Base-by-base conservation (phyloP, 352 stramenopile species). In the Pythium guiyangense region DNA sequence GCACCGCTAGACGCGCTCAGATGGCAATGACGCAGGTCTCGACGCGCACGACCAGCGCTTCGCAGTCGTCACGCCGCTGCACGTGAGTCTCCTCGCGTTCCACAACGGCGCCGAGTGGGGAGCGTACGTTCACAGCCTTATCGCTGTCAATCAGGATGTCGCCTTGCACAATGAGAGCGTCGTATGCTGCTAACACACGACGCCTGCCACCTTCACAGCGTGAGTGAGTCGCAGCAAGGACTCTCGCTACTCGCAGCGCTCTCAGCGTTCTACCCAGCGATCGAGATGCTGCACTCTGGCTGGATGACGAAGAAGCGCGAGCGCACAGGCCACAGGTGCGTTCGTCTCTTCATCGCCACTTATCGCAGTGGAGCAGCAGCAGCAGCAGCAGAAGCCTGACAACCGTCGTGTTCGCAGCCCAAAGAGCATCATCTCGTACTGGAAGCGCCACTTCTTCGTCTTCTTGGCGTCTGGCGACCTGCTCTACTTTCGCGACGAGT, bases 341-440 rank as follows among this genome's bases (percentile, higher is more conserved):
- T 48, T 25, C n/a, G n/a, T 14, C 12, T 31, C 2, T n/a, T n/a
- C 31, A 35, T 35, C 3, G 31, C 31, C 6, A 52, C 18, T 34
- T 9, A n/a, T 46, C 14, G 17, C 12, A 17, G n/a, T 54, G 4
- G 18, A 12, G 26, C 12, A 20, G 12, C 0, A n/a, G n/a, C n/a
- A n/a, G n/a, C n/a, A n/a, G n/a, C n/a, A n/a, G n/a, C n/a, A n/a
- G n/a, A n/a, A n/a, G 31, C 26, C 3, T 49, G 15, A 49, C 49
- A 10, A 25, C 27, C 12, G 31, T 34, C 1, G 12, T 11, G 4
- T 45, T 18, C 9, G 9, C 50, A 74, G 72, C 26, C 63, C 81
- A 1, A 87, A 81, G 66, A 88, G 77, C 37, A 90, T 92, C 49
- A 92, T 92, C 57, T 87, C 83, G 49, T 90, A 88, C 63, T 92